A percentile compares a stretch with the other conserved stretches of the same genome.
Evolutionary conservation across 768 basidiomycete genomes (phyloP).

Genomic region (Boletus patriciae): DNA sequence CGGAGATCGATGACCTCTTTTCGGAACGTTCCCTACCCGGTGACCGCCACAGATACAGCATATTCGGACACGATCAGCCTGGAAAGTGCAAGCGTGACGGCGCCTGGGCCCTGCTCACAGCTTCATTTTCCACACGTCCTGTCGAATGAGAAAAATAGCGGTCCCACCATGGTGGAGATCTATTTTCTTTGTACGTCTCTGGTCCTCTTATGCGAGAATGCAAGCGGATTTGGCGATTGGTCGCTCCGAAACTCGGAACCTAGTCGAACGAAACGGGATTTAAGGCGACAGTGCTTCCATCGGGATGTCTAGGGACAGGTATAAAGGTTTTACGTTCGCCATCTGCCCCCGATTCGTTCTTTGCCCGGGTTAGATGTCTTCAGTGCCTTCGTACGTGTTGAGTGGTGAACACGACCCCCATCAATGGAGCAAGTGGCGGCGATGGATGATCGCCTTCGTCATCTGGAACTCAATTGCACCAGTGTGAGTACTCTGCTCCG

Average conservation of each 20-base stretch:
- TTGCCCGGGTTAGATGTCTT: constrained; percentile 18
- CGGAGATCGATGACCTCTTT: not conserved
- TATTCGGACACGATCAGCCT: not conserved
- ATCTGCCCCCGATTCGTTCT: not conserved
- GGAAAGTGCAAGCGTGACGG: not conserved
- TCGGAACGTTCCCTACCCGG: constrained; percentile 1
- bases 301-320: not conserved
- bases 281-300: not conserved
- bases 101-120: not conserved
- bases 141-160: constrained; percentile 20
- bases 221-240: constrained; percentile 25
- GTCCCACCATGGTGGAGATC: not conserved
- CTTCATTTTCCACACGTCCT: not conserved
- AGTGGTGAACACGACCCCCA: constrained; percentile 26
- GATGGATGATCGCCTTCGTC: constrained; percentile 30
- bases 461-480: constrained; percentile 33
- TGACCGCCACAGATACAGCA: not conserved
- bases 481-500: constrained; percentile 17
- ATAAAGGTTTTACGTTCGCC: constrained; percentile 15
- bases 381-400: constrained; percentile 15
- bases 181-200: not conserved
- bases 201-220: not conserved
- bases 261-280: not conserved
- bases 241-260: not conserved
- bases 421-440: constrained; percentile 29